Evolutionary conservation across 2,329 filamentous ascomycete genomes (phyloP).

Genomic region (Fusarium longipes): DNA sequence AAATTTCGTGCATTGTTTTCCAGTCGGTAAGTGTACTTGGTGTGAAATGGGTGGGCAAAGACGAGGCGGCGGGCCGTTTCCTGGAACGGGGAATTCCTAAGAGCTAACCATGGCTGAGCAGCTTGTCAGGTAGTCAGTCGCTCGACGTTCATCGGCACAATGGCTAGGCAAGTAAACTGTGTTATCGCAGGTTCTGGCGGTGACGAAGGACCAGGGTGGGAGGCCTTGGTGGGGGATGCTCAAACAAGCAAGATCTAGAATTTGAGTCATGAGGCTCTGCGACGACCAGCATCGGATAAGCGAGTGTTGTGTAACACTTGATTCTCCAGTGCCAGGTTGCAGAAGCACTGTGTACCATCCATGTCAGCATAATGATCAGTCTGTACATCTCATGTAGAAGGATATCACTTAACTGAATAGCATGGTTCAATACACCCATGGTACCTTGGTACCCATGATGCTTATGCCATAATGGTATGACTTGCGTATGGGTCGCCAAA

Average conservation of each 20-base stretch:
- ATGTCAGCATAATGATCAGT: neutral
- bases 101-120: neutral
- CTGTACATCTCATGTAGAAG: neutral
- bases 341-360: neutral
- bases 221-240: neutral
- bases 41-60: neutral
- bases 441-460: neutral
- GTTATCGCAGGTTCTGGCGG: neutral
- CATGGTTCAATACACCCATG: neutral
- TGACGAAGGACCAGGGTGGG: neutral
- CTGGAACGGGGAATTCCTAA: slow-evolving; percentile 8
- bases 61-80: neutral
- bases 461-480: neutral
- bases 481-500: slow-evolving; percentile 4
- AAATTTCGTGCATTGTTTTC: neutral
- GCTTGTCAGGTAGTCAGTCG: neutral
- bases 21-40: neutral
- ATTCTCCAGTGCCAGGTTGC: neutral
- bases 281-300: slow-evolving; percentile 1
- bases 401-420: neutral
- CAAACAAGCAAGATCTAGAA: neutral
- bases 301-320: neutral
- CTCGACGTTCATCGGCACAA: neutral
- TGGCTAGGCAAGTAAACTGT: neutral
- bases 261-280: slow-evolving; percentile 11